Base-by-base conservation (phyloP, 2,329 filamentous ascomycete species). In the Colletotrichum simmondsii region DNA sequence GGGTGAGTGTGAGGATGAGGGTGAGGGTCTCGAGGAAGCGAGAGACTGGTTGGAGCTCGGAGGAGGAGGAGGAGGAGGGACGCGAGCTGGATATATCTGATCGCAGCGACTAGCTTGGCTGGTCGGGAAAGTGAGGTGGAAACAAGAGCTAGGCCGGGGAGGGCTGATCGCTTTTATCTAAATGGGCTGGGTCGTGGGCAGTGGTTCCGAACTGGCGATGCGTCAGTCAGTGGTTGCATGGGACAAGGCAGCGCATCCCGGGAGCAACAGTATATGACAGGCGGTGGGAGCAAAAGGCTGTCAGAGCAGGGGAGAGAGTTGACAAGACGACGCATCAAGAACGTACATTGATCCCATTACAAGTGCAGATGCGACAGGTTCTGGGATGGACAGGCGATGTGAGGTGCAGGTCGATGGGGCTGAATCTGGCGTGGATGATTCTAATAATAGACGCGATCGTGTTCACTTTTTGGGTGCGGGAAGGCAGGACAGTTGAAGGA, bases 361-460 rank as follows among this genome's bases (percentile, higher is more conserved):
- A 74, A 73, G 74, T 58, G 64, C 59, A 72, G 64, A 72, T 72
- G 72, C 72, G 72, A 75, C 74, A 75, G 62, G 61, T 68, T 65
- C 72, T 68, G 62, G 74, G 76, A 77, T 76, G 75, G 77, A 68
- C 69, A 77, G 78, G 78, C 77, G 78, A 79, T 79, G 78, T 77
- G 75, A 78, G 77, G 78, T 82, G 81, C 80, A 81, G 79, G 79
- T 78, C 79, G 78, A 83, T 85, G 85, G 85, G 85, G 85, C 84
- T 86, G 85, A 84, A 86, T 84, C 84, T 85, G 83, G 83, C 81
- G 83, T 84, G 81, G 82, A 81, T 83, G 84, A 79, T 87, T 83
- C 85, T 87, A 87, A 87, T 85, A 85, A 86, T 87, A 87, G 85
- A 84, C 76, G 77, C 78, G 81, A 83, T 85, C 81, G 82, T 85